phyloP scores from a whole-genome alignment of 176 grass and related monocot genomes.

The Lolium multiflorum region DNA sequence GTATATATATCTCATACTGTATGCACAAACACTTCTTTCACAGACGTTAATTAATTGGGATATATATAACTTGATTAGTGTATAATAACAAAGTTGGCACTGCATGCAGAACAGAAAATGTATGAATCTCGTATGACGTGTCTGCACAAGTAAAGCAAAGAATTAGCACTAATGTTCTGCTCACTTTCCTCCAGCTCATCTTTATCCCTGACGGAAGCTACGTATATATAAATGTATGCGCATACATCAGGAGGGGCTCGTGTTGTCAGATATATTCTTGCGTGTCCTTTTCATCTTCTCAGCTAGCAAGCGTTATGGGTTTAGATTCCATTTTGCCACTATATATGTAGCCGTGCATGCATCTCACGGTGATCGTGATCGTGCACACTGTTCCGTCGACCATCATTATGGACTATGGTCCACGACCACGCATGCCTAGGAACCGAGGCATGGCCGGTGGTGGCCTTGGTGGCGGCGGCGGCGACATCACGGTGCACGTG shows the following conservation, averaged over 20 bases:
- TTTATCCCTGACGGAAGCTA: constrained; percentile 37
- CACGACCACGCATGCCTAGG: background rate
- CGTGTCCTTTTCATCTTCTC: constrained; percentile 32
- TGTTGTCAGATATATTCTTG: constrained; percentile 31
- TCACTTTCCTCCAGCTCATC: background rate
- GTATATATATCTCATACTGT: background rate
- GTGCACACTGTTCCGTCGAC: background rate
- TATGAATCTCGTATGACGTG: constrained; percentile 1
- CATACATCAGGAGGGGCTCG: background rate
- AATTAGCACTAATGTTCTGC: constrained; percentile 13
- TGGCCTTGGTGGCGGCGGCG: background rate
- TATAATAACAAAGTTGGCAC: too few relatives aligned
- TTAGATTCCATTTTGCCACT: background rate
- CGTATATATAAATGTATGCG: background rate
- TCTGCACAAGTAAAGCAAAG: constrained; percentile 55
- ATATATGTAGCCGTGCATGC: background rate
- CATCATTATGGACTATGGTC: background rate
- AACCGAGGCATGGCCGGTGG: background rate
- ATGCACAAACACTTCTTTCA: too few relatives aligned
- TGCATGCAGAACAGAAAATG: background rate
- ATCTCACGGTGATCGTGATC: background rate
- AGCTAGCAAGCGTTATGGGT: background rate
- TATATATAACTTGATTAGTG: too few relatives aligned
- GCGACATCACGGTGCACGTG: constrained; percentile 48
- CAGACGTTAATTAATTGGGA: too few relatives aligned